Evolutionary conservation across 345 rosid genomes (phyloP).

Genomic region (Garcia nutans): DNA sequence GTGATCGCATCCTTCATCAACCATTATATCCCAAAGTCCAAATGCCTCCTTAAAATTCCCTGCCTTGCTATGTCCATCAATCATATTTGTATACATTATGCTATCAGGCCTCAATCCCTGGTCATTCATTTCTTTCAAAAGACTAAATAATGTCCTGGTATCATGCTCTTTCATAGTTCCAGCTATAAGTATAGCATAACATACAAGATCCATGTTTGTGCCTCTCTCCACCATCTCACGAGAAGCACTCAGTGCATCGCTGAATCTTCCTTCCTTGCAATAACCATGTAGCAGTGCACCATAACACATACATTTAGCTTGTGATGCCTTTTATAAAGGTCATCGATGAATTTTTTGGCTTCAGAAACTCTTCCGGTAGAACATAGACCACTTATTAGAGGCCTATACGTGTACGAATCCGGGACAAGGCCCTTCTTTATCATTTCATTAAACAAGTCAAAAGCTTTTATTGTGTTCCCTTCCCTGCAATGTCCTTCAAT

Average conservation of each 20-base stretch:
- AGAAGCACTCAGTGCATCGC: slow-evolving; percentile 61
- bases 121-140: slow-evolving; percentile 68
- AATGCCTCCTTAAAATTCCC: slow-evolving; percentile 70
- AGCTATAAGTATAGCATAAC: slow-evolving; percentile 76
- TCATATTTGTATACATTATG: slow-evolving; percentile 77
- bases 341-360: slow-evolving; percentile 70
- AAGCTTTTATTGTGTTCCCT: slow-evolving; percentile 59
- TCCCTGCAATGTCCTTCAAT: slow-evolving; percentile 69
- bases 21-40: slow-evolving; percentile 75
- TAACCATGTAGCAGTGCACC: slow-evolving; percentile 73
- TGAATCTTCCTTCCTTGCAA: slow-evolving; percentile 75
- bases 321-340: slow-evolving; percentile 50
- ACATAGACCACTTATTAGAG: slow-evolving; percentile 82
- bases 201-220: slow-evolving; percentile 73
- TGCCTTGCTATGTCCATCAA: slow-evolving; percentile 67
- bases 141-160: slow-evolving; percentile 39
- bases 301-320: slow-evolving; percentile 80
- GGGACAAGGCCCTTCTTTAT: slow-evolving; percentile 62
- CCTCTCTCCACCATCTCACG: slow-evolving; percentile 74
- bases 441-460: slow-evolving; percentile 67
- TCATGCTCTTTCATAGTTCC: slow-evolving; percentile 65
- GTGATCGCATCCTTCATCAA: slow-evolving; percentile 61
- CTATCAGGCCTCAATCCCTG: slow-evolving; percentile 69
- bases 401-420: slow-evolving; percentile 77
- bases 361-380: slow-evolving; percentile 54